Percentiles rank a stretch among this genome's conserved stretches.
phyloP scores from a whole-genome alignment of 2,329 filamentous ascomycete species.

The Escovopsis sp. region DNA sequence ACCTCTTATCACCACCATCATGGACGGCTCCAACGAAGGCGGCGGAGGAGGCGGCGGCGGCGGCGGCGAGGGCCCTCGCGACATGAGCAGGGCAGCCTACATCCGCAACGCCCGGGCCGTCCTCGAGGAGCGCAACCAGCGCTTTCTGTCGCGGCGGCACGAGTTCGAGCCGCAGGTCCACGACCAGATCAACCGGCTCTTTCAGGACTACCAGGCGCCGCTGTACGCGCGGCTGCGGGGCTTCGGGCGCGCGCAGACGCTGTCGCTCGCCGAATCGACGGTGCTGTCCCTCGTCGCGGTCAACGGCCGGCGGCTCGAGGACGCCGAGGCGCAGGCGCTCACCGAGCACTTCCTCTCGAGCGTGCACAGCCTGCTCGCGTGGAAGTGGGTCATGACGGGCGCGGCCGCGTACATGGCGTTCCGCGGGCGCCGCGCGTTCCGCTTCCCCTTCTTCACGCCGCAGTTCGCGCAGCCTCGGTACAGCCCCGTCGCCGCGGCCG shows the following conservation, averaged over 20 bases:
- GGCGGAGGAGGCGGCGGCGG: not conserved
- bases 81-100: conserved; percentile 9
- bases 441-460: conserved; percentile 27
- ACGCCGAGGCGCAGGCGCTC: conserved; percentile 22
- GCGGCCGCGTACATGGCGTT: conserved; percentile 14
- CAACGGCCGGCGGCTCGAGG: conserved; percentile 17
- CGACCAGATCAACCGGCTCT: conserved; percentile 18
- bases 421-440: conserved; percentile 18
- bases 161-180: conserved; percentile 16
- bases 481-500: conserved; percentile 16
- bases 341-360: conserved; percentile 18
- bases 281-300: conserved; percentile 16
- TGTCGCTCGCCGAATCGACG: conserved; percentile 14
- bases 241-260: conserved; percentile 13
- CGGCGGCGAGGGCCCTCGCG: conserved; percentile 14
- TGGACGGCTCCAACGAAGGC: conserved; percentile 6
- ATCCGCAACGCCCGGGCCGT: conserved; percentile 13
- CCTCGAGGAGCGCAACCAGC: conserved; percentile 19
- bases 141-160: conserved; percentile 14
- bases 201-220: conserved; percentile 18
- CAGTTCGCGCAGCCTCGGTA: conserved; percentile 16
- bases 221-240: conserved; percentile 18
- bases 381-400: conserved; percentile 13
- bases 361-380: conserved; percentile 18
- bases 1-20: not conserved